phyloP scores from a whole-genome alignment of 441 rosid genomes.

The Bocquillonia castaneifolia region DNA sequence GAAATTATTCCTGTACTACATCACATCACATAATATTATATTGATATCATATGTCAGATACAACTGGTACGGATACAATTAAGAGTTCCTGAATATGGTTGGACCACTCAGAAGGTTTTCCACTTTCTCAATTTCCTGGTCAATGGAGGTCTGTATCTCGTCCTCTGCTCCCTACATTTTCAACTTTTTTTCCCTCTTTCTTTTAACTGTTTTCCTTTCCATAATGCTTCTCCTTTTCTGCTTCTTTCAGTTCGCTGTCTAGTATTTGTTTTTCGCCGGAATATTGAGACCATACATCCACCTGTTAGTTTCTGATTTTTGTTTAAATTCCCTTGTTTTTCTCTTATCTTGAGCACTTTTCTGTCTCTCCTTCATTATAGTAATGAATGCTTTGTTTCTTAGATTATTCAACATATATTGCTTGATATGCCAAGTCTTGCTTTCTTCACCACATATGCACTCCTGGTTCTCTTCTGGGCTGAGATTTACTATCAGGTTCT shows the following conservation, averaged over 20 bases:
- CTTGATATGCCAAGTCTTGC: conserved; percentile 89
- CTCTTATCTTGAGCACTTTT: neutral
- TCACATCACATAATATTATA: too few species aligned
- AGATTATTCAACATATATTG: conserved; percentile 74
- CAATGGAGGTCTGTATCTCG: conserved; percentile 67
- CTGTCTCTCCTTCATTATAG: conserved; percentile 7
- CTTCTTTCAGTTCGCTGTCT: conserved; percentile 51
- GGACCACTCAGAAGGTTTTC: conserved; percentile 94
- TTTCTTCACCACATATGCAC: conserved; percentile 87
- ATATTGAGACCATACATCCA: conserved; percentile 56
- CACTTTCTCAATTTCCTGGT: conserved; percentile 89
- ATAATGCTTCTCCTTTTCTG: conserved; percentile 12
- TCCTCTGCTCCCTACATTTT: neutral
- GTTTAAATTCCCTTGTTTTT: neutral
- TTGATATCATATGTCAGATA: conserved; percentile 32
- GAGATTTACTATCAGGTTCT: conserved; percentile 88
- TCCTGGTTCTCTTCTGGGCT: conserved; percentile 90
- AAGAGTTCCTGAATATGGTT: conserved; percentile 89
- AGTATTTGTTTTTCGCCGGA: conserved; percentile 58
- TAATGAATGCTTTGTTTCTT: conserved; percentile 20
- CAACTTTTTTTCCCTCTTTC: neutral
- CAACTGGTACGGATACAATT: conserved; percentile 78
- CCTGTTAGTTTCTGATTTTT: conserved; percentile 33
- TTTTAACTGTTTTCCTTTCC: neutral
- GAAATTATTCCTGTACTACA: too few species aligned